phyloP scores from a whole-genome alignment of 208 protist genomes.

The Porcisia deanei region DNA sequence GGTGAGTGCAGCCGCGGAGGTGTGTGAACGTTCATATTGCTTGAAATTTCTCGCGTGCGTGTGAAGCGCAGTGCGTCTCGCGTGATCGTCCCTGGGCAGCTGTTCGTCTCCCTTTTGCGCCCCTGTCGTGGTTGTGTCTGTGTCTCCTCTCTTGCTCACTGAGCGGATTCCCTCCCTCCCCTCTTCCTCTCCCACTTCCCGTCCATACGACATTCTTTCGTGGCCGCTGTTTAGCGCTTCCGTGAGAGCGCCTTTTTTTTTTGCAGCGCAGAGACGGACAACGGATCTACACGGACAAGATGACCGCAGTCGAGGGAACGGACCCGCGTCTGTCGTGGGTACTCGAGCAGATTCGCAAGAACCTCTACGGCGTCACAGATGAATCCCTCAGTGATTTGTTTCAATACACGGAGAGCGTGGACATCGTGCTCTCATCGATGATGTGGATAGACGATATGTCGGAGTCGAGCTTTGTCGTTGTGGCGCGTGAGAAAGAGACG shows the following conservation, averaged over 20 bases:
- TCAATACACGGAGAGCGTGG: conserved; percentile 32
- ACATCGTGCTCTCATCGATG: conserved; percentile 58
- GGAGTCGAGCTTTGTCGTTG: conserved; percentile 61
- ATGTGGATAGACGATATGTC: conserved; percentile 37
- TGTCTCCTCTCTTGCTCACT: neutral
- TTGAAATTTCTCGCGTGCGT: no score
- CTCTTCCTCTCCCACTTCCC: neutral
- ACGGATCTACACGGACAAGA: neutral
- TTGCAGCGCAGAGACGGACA: neutral
- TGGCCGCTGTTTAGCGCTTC: neutral
- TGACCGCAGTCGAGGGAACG: neutral
- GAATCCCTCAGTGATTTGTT: conserved; percentile 62
- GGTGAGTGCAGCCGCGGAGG: no score
- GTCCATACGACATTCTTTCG: neutral
- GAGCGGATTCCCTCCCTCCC: neutral
- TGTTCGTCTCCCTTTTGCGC: neutral
- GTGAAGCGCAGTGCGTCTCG: neutral
- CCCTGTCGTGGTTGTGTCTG: neutral
- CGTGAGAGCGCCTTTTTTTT: neutral
- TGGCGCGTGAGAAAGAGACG: conserved; percentile 53
- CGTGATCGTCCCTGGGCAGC: neutral
- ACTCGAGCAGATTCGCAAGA: conserved; percentile 45
- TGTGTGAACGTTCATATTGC: no score
- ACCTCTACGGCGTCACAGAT: conserved; percentile 63
- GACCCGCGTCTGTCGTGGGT: conserved; percentile 86